Base-by-base conservation (phyloP, 2,329 filamentous ascomycete genomes). In the Ploettnerulaceae sp. region DNA sequence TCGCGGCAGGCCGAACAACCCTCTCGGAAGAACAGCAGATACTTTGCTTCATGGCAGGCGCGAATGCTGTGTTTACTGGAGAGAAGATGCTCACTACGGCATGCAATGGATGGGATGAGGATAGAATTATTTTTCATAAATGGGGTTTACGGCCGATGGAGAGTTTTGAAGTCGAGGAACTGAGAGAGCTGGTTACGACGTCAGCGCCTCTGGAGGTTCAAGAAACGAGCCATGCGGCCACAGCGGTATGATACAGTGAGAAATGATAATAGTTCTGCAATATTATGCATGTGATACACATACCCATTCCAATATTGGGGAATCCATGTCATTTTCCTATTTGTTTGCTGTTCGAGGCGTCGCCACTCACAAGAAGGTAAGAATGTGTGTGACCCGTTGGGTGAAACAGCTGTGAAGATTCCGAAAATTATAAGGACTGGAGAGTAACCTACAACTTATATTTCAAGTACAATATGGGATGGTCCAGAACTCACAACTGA, bases 1-100 rank as follows among this genome's bases (percentile, higher is more conserved):
- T 95, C 37, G 89, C 89, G 0, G 89, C 89, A 0, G 89, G 89
- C 2, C 74, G 89, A 36, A 89, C 87, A 64, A 86, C 82, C 9
- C 84, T 95, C 77, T 76, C 79, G 3, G 89, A 95, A 69, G 88
- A 93, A 68, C 84, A 95, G 71, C 89, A 95, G 69, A 82, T 88
- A 11, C 65, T 91, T 55, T 95, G 89, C 67, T 95, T 95, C 70
- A 83, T 87, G 77, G 88, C 89, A 0, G 89, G 89, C 11, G 89
- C 89, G 1, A 95, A 95, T 60, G 89, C 89, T n/a, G 84, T 95
- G 25, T 95, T 95, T 64, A 95, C 89, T 0, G 89, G 89, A 7
- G 89, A 95, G 71, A 95, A 91, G 75, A 95, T 95, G 89, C 66
- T 95, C 68, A 95, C 89, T 4, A 95, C 89, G 0, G 86, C 89